Percentiles rank a stretch among this genome's conserved stretches.
These are phyloP conservation scores for Spinacia oleracea DNA, from an alignment of 179 eudicot species.

Conservation along the genomic window DNA sequence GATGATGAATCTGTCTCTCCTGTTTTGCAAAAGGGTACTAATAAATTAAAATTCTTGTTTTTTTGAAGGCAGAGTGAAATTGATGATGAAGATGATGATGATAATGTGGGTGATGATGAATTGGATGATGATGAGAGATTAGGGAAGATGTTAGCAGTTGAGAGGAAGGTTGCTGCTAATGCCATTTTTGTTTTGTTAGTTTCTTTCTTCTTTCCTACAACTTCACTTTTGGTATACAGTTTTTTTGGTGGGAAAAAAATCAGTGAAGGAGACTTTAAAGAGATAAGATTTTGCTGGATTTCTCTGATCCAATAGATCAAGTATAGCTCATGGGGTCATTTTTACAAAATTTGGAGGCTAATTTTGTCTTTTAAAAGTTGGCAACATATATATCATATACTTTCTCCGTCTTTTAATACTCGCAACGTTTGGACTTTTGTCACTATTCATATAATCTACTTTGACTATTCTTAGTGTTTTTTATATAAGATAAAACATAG, in stretches of 20 bases:
- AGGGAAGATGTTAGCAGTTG: constrained; percentile 47
- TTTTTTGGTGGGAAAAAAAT: constrained; percentile 33
- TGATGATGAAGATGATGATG: constrained; percentile 26
- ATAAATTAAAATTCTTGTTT: constrained; percentile 26
- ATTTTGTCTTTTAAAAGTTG: not conserved
- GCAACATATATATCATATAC: too few species aligned
- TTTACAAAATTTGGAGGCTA: constrained; percentile 5
- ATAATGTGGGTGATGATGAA: constrained; percentile 9
- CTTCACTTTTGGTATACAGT: not conserved
- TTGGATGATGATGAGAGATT: constrained; percentile 24
- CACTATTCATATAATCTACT: too few species aligned
- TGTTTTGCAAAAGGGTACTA: constrained; percentile 43
- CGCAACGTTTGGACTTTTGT: too few species aligned
- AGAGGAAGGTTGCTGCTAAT: constrained; percentile 43
- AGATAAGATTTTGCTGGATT: constrained; percentile 49
- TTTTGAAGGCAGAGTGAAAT: constrained; percentile 21
- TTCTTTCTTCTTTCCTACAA: not conserved
- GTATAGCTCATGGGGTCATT: not conserved
- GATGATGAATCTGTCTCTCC: constrained; percentile 21
- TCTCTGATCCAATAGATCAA: constrained; percentile 25
- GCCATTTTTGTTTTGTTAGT: constrained; percentile 40
- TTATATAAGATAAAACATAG: too few species aligned
- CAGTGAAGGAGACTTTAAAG: constrained; percentile 23
- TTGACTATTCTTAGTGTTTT: too few species aligned
- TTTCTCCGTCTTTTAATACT: too few species aligned